Evolutionary conservation across 345 rosid genomes (phyloP).

Genomic region (Tarenaya hassleriana): DNA sequence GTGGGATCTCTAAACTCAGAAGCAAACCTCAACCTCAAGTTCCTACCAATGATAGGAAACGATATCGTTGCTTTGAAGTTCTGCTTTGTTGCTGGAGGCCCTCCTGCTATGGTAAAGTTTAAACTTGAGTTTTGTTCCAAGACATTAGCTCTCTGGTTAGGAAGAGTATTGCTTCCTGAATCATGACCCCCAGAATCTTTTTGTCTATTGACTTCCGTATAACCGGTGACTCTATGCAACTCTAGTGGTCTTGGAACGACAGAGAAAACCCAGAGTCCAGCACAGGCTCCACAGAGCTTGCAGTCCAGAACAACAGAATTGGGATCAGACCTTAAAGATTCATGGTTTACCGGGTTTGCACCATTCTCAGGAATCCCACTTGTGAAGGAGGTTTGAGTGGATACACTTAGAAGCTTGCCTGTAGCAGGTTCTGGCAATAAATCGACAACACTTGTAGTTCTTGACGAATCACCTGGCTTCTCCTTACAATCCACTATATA

Average conservation of each 20-base stretch:
- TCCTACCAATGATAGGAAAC: slow-evolving; percentile 67
- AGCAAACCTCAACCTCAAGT: slow-evolving; percentile 67
- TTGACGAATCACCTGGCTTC: slow-evolving; percentile 27
- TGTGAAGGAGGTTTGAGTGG: slow-evolving; percentile 18
- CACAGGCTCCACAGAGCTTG: slow-evolving; percentile 89
- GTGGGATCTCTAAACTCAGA: slow-evolving; percentile 57
- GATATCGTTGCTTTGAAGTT: slow-evolving; percentile 85
- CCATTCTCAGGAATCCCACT: slow-evolving; percentile 30
- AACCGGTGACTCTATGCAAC: slow-evolving; percentile 62
- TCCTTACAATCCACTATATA: slow-evolving; percentile 68
- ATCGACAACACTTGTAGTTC: slow-evolving; percentile 30
- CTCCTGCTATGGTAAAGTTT: slow-evolving; percentile 84
- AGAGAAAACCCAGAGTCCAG: slow-evolving; percentile 85
- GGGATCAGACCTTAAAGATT: slow-evolving; percentile 38
- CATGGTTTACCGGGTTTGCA: slow-evolving; percentile 16
- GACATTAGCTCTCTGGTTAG: slow-evolving; percentile 21
- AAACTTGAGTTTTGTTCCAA: slow-evolving; percentile 34
- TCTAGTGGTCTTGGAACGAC: slow-evolving; percentile 62
- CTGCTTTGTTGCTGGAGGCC: slow-evolving; percentile 78
- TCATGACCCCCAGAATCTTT: slow-evolving; percentile 25
- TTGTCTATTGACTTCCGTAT: slow-evolving; percentile 38
- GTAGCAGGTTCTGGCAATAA: slow-evolving; percentile 32
- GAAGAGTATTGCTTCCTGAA: slow-evolving; percentile 23
- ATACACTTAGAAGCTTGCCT: slow-evolving; percentile 34
- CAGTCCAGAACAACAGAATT: slow-evolving; percentile 81